Conservation (phyloP, 257 asterid genomes). For the Przewalskia tangutica region DNA sequence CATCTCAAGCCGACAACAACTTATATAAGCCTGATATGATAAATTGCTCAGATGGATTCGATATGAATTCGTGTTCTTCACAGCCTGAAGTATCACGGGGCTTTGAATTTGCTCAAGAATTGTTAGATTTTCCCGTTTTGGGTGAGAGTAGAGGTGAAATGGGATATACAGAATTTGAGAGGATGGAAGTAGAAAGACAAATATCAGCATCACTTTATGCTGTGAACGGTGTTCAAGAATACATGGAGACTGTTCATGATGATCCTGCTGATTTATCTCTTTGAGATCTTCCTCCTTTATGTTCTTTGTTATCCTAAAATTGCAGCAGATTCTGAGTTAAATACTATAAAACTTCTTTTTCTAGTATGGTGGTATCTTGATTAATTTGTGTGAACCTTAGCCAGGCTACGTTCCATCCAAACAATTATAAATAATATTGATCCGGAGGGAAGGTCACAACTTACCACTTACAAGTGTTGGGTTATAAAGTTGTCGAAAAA, state of each 20-base stretch:
- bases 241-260: slow-evolving; percentile 1
- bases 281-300: slow-evolving; percentile 9
- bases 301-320: slow-evolving; percentile 6
- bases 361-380: too few species aligned
- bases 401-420: too few species aligned
- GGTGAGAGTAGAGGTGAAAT: not conserved
- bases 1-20: not conserved
- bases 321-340: not conserved
- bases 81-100: slow-evolving; percentile 10
- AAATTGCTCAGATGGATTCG: slow-evolving; percentile 15
- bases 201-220: slow-evolving; percentile 9
- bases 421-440: too few species aligned
- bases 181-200: slow-evolving; percentile 9
- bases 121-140: slow-evolving; percentile 11
- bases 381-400: too few species aligned
- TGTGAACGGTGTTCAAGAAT: slow-evolving; percentile 10
- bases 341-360: too few species aligned
- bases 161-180: slow-evolving; percentile 11
- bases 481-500: too few species aligned
- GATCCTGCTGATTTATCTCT: slow-evolving; percentile 3
- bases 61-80: not conserved
- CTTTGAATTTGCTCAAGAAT: slow-evolving; percentile 17
- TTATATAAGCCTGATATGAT: slow-evolving; percentile 54
- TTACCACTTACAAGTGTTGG: too few species aligned
- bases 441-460: too few species aligned